Percentiles rank a stretch among this genome's conserved stretches.
Evolutionary conservation across 108 stramenopile genomes (phyloP).

Genomic region (Nitzschia inconspicua): DNA sequence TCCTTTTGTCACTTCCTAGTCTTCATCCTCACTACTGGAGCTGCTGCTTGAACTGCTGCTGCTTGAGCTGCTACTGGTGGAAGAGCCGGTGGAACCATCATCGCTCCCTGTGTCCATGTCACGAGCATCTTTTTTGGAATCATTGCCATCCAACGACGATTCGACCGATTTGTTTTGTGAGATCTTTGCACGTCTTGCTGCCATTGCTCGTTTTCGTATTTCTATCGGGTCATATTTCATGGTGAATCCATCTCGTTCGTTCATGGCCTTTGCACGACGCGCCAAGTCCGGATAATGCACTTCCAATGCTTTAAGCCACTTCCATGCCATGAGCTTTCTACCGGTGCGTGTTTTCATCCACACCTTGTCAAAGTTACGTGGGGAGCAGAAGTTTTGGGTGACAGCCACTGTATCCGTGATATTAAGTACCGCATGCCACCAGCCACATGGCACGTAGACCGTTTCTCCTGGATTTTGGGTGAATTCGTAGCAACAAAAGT

Average conservation of each 20-base stretch:
- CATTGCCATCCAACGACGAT: no score
- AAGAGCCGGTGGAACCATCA: no score
- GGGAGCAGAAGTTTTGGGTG: slow-evolving; percentile 96
- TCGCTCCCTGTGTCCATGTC: no score
- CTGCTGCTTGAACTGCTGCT: no score
- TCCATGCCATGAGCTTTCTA: slow-evolving; percentile 91
- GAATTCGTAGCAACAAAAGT: slow-evolving; percentile 91
- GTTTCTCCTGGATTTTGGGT: slow-evolving; percentile 97
- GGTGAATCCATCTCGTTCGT: slow-evolving; percentile 77
- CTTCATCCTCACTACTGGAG: no score
- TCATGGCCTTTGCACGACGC: slow-evolving; percentile 63
- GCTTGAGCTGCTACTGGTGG: no score
- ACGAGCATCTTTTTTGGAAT: no score
- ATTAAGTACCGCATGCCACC: slow-evolving; percentile 99
- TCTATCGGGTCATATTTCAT: slow-evolving; percentile 85
- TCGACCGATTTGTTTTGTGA: no score
- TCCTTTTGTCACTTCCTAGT: no score
- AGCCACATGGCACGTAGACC: slow-evolving; percentile 93
- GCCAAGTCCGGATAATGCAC: slow-evolving; percentile 76
- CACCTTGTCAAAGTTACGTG: slow-evolving; percentile 88
- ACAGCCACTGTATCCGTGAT: slow-evolving; percentile 93
- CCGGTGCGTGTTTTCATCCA: slow-evolving; percentile 92
- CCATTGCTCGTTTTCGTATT: slow-evolving; percentile 25
- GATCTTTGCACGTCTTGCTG: no score
- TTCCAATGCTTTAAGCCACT: slow-evolving; percentile 78